phyloP scores from a whole-genome alignment of 31 red algal genomes.

The Porphyra umbilicalis region DNA sequence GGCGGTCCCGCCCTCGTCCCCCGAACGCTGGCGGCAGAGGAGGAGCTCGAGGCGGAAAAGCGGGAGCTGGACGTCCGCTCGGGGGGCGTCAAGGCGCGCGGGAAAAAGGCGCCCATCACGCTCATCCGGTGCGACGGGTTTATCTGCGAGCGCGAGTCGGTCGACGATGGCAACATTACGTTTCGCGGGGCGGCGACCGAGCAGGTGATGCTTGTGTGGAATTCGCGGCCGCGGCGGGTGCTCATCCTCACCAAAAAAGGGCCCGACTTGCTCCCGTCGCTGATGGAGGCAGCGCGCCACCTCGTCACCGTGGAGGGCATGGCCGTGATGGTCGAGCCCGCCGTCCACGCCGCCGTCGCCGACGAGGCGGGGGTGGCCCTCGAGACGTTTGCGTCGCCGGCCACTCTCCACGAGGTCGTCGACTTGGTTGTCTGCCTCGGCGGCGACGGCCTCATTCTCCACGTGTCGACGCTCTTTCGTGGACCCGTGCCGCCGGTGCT shows the following conservation, averaged over 20 bases:
- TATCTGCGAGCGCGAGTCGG: conserved; percentile 86
- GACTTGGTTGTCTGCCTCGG: conserved; percentile 94
- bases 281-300: conserved; percentile 62
- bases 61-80: not conserved
- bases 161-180: conserved; percentile 68
- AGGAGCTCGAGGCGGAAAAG: not conserved
- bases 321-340: conserved; percentile 80
- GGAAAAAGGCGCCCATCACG: conserved; percentile 66
- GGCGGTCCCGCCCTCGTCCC: not conserved
- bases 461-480: conserved; percentile 85
- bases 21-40: not conserved
- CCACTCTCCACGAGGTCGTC: conserved; percentile 44
- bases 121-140: conserved; percentile 95
- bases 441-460: conserved; percentile 93
- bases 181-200: conserved; percentile 96
- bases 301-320: conserved; percentile 36
- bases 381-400: conserved; percentile 47
- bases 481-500: conserved; percentile 79
- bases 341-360: conserved; percentile 67
- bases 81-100: not conserved
- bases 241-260: conserved; percentile 84
- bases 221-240: conserved; percentile 58
- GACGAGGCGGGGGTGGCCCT: conserved; percentile 61
- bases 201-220: conserved; percentile 99
- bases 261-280: conserved; percentile 33